Evolutionary conservation across 768 basidiomycete genomes (phyloP).

Genomic region (Boletus reticulatus): DNA sequence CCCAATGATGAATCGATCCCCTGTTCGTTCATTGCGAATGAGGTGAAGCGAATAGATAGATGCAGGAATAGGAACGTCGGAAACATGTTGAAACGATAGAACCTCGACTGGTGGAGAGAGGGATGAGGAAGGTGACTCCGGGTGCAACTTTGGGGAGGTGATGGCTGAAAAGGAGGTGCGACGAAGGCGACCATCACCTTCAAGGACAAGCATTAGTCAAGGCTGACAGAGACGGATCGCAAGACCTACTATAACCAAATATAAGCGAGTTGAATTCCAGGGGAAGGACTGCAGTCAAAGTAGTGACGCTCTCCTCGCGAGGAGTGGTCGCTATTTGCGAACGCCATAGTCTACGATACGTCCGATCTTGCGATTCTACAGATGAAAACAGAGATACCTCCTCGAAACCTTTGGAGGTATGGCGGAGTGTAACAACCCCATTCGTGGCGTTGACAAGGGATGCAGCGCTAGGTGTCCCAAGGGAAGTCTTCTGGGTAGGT

Average conservation of each 20-base stretch:
- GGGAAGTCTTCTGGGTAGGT: conserved; percentile 3
- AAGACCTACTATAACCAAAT: conserved; percentile 58
- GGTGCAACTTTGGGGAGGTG: neutral
- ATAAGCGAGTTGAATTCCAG: conserved; percentile 58
- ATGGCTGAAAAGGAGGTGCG: conserved; percentile 45
- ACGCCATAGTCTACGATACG: conserved; percentile 20
- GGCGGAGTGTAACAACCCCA: conserved; percentile 19
- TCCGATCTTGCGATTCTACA: conserved; percentile 5
- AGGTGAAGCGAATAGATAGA: conserved; percentile 47
- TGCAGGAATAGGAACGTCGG: conserved; percentile 47
- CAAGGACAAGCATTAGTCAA: neutral
- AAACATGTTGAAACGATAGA: conserved; percentile 35
- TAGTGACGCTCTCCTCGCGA: conserved; percentile 4
- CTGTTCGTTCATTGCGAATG: conserved; percentile 55
- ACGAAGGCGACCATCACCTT: conserved; percentile 55
- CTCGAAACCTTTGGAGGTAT: conserved; percentile 15
- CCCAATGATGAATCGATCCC: conserved; percentile 64
- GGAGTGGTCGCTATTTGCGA: conserved; percentile 6
- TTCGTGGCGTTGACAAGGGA: conserved; percentile 11
- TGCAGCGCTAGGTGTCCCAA: conserved; percentile 2
- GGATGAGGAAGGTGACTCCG: conserved; percentile 1
- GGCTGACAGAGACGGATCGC: no score
- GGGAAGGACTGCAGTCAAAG: conserved; percentile 45
- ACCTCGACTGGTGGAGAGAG: neutral
- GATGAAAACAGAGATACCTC: conserved; percentile 17